These are phyloP conservation scores for Passalora sequoiae DNA, from an alignment of 2,329 filamentous ascomycete genomes.

Conservation along the genomic window DNA sequence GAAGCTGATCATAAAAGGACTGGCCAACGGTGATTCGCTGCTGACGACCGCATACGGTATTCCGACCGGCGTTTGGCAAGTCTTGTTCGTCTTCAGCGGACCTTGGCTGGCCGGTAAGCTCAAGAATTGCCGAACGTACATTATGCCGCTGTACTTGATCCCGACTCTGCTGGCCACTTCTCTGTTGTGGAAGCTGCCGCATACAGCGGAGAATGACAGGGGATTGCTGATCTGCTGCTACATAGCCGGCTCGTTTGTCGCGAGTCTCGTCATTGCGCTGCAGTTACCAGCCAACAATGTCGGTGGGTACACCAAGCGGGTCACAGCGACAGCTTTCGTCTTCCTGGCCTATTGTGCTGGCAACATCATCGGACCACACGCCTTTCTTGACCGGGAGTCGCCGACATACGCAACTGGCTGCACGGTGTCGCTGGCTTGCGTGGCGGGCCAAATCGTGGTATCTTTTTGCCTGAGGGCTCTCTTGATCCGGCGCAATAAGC, in stretches of 20 bases:
- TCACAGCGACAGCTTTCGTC: conserved; percentile 44
- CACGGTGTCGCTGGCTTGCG: conserved; percentile 47
- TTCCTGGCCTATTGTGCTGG: conserved; percentile 44
- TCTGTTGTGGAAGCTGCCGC: conserved; percentile 49
- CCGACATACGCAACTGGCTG: conserved; percentile 51
- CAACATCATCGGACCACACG: conserved; percentile 47
- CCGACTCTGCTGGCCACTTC: conserved; percentile 49
- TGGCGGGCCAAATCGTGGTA: conserved; percentile 40
- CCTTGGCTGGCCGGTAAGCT: conserved; percentile 50
- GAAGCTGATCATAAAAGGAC: conserved; percentile 52
- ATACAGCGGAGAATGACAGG: conserved; percentile 35
- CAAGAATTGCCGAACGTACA: conserved; percentile 47
- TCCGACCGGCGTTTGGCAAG: conserved; percentile 51
- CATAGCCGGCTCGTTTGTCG: conserved; percentile 47
- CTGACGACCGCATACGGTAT: conserved; percentile 51
- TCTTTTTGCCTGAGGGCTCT: conserved; percentile 35
- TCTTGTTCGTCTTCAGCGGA: conserved; percentile 51
- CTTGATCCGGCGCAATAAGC: conserved; percentile 38
- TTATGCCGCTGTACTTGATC: conserved; percentile 50
- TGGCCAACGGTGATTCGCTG: conserved; percentile 40
- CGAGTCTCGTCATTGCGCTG: conserved; percentile 50
- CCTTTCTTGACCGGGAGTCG: conserved; percentile 43
- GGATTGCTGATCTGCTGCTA: conserved; percentile 52
- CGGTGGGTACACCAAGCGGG: conserved; percentile 47
- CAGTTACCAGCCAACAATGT: conserved; percentile 50